Evolutionary conservation across 192 early-diverging fungal genomes (phyloP), one percentile per base, ranked within the genome.

Genomic region (Rhizoclosmatium globosum): DNA sequence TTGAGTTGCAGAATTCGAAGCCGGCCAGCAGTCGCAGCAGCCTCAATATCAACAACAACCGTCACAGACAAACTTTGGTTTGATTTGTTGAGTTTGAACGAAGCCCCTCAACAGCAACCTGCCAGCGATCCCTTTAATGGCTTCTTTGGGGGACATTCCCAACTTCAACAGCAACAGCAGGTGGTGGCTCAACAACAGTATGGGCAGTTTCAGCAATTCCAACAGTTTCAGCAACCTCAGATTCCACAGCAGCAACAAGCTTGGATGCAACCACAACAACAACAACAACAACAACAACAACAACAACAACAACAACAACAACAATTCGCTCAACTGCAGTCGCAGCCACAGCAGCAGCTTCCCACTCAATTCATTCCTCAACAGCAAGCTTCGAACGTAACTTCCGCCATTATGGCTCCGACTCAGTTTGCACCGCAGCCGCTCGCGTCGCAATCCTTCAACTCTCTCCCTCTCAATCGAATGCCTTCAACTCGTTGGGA

Each of bases 1-100:
- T 89, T 4, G 89, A 92, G 59, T 71, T 74, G 3, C 84, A 53
- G 17, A 13, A 81, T 62, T 45, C 72, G 38, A 11, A 73, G 41
- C 11, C 64, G 39, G 57, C n/a, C 31, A n/a, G 44, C 17, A 45
- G 23, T 56, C 70, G 1, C 13, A 46, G 41, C 31, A 68, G 39
- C 67, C n/a, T 6, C 46, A 72, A 42, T 2, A 42, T 42, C 4
- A 6, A 11, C 67, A 47, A 17, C n/a, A 43, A 42, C 31, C n/a
- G n/a, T n/a, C 39, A n/a, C 67, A 50, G 43, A 57, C 3, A 11
- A 62, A 31, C 31, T 57, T 64, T 2, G 59, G 58, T 42, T n/a
- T 74, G 59, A 74, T 74, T 47, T 74, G 47, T 19, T 64, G 61
- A 47, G 39, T 41, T 47, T 64, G 61, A 46, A 60, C 9, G 45